These are phyloP conservation scores for Fusarium globosum DNA, from an alignment of 2,329 filamentous ascomycete genomes.

Conservation along the genomic window DNA sequence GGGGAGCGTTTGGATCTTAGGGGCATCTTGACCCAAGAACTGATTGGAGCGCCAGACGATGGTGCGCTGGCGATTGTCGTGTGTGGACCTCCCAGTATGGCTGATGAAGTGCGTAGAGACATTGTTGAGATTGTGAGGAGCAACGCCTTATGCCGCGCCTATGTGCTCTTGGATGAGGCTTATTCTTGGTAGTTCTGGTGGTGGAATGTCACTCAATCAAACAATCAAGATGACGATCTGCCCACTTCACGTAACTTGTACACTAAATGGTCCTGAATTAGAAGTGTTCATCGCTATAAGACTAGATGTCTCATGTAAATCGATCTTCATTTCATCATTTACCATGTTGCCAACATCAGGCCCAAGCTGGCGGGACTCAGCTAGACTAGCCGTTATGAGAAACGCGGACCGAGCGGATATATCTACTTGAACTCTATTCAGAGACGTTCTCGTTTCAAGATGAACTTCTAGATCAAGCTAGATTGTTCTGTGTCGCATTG, in stretches of 20 bases:
- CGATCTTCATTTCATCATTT: background rate
- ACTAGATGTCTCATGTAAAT: background rate
- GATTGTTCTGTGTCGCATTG: background rate
- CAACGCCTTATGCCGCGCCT: constrained; percentile 26
- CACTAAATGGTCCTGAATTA: background rate
- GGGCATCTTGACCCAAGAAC: constrained; percentile 37
- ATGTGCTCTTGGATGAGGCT: constrained; percentile 44
- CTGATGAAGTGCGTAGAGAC: constrained; percentile 43
- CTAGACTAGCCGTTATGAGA: background rate
- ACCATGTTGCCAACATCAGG: background rate
- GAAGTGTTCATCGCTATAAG: background rate
- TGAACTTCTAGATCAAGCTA: constrained; percentile 15
- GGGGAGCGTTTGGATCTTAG: constrained; percentile 39
- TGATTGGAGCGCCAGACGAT: constrained; percentile 24
- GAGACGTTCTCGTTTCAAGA: background rate
- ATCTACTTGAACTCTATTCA: constrained; percentile 6
- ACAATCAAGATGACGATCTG: background rate
- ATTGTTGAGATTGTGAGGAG: constrained; percentile 38
- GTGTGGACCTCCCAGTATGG: constrained; percentile 47
- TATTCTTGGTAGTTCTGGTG: constrained; percentile 43
- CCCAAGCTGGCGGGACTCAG: background rate
- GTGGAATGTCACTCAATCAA: background rate
- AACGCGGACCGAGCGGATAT: constrained; percentile 1
- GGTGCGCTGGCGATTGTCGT: constrained; percentile 42
- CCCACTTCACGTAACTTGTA: background rate